Conservation (phyloP, 2,329 filamentous ascomycete genomes). For the Pseudocercospora vitis region DNA sequence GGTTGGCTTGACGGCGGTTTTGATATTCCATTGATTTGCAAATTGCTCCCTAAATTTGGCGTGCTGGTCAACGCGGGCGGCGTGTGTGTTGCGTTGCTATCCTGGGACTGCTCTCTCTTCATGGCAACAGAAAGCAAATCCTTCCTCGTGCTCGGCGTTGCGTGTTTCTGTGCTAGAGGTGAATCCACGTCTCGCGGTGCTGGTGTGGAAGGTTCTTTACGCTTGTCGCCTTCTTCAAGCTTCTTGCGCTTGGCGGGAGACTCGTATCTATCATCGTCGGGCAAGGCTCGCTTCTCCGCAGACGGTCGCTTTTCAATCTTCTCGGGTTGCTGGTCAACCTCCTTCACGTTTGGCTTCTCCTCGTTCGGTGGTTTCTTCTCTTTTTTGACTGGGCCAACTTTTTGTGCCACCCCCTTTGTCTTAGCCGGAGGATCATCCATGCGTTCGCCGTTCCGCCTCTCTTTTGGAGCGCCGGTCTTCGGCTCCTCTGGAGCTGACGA, state of each 20-base stretch:
- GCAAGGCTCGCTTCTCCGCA: constrained; percentile 16
- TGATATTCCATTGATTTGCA: constrained; percentile 21
- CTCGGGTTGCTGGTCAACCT: constrained; percentile 9
- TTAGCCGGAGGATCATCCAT: constrained; percentile 20
- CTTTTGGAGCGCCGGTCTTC: constrained; percentile 6
- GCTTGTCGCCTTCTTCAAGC: constrained; percentile 21
- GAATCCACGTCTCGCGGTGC: constrained; percentile 26
- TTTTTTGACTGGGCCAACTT: constrained; percentile 28
- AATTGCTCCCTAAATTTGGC: constrained; percentile 20
- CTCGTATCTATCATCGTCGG: constrained; percentile 18
- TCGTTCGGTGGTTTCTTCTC: constrained; percentile 16
- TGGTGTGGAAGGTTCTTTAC: constrained; percentile 30
- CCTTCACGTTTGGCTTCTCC: constrained; percentile 18
- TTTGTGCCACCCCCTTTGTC: constrained; percentile 36
- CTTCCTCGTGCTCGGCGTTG: constrained; percentile 32
- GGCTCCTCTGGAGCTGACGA: constrained; percentile 16
- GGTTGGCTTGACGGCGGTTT: constrained; percentile 27
- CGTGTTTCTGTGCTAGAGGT: constrained; percentile 28
- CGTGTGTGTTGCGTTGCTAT: constrained; percentile 29
- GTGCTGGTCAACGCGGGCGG: constrained; percentile 30
- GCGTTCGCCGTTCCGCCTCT: constrained; percentile 20
- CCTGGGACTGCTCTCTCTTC: constrained; percentile 29
- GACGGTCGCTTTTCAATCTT: constrained; percentile 18
- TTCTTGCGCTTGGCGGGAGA: constrained; percentile 33
- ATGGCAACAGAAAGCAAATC: constrained; percentile 32